Base-by-base conservation (phyloP, 306 rosid genomes). In the Vicia faba region DNA sequence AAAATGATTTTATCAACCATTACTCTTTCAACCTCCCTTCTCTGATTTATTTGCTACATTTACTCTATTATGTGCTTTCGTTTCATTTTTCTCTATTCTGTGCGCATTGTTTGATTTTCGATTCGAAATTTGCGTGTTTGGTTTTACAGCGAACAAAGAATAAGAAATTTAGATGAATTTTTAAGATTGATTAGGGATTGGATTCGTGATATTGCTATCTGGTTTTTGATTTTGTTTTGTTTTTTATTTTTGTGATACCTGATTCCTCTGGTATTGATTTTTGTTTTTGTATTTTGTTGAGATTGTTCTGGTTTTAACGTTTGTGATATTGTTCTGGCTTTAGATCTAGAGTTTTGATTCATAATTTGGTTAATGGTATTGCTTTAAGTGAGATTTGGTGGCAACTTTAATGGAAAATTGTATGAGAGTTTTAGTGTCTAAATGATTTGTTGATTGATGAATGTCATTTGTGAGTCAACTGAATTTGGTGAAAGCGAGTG, bases 271-370 rank as follows among this genome's bases (percentile, higher is more conserved):
- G 57, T 59, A 25, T 49, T 64, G 11, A 64, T 44, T 66, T 70
- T 3, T 31, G 49, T 3, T 6, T 15, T 18, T 75, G 71, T 63
- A 54, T 60, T 64, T 46, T 41, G 29, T 70, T 19, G 45, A 8
- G 55, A 23, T 48, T 48, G 25, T 60, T 18, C 2, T 25, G 41
- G 7, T 74, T 75, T 29, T 46, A 13, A 69, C 26, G 7, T 35
- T 8, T 57, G 56, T 19, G 26, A 19, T 39, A 4, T 3, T 69
- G 9, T 64, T 50, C 55, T 76, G 40, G 54, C 50, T 14, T 10
- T 57, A 39, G 80, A 81, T 78, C 82, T 66, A 16, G 20, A 46
- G 60, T 48, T 59, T 29, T 57, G 60, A 36, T 36, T 11, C 5
- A 2, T 29, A 20, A 33, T 63, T 75, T 54, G 33, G 70, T 43